Evolutionary conservation across 2,329 filamentous ascomycete species (phyloP).

Genomic region (Cyclaneusma minus): DNA sequence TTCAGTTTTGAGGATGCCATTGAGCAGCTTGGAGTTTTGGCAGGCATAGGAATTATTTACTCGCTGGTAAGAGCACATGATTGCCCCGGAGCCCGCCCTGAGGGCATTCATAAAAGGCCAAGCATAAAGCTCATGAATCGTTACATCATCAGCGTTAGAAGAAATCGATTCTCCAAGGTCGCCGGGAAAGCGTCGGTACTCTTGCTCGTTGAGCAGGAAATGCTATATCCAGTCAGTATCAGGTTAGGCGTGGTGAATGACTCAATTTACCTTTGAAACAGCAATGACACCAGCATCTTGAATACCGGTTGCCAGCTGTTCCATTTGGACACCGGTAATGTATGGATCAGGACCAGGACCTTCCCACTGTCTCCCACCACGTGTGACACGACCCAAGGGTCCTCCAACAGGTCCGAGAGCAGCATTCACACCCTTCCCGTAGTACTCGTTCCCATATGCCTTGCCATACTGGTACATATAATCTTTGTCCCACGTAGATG

Average conservation of each 20-base stretch:
- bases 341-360: constrained; percentile 50
- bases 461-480: constrained; percentile 52
- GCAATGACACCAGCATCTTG: constrained; percentile 69
- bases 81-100: constrained; percentile 8
- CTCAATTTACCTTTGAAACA: constrained; percentile 53
- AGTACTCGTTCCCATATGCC: constrained; percentile 65
- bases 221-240: constrained; percentile 27
- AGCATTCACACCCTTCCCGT: constrained; percentile 63
- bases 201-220: constrained; percentile 11
- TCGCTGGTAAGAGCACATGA: constrained; percentile 45
- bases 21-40: constrained; percentile 51
- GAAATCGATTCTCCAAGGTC: constrained; percentile 32
- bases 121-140: constrained; percentile 13
- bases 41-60: constrained; percentile 59
- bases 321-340: constrained; percentile 53
- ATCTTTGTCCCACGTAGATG: constrained; percentile 57
- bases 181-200: constrained; percentile 12
- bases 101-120: constrained; percentile 12
- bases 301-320: constrained; percentile 59
- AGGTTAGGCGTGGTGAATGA: constrained; percentile 46
- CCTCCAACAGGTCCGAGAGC: constrained; percentile 47
- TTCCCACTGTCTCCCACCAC: constrained; percentile 59
- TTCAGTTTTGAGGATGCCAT: constrained; percentile 49
- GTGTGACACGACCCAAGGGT: constrained; percentile 48
- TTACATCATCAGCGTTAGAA: constrained; percentile 11